These are phyloP conservation scores for Multifurca ochricompacta DNA, from an alignment of 768 basidiomycete species.

Conservation along the genomic window DNA sequence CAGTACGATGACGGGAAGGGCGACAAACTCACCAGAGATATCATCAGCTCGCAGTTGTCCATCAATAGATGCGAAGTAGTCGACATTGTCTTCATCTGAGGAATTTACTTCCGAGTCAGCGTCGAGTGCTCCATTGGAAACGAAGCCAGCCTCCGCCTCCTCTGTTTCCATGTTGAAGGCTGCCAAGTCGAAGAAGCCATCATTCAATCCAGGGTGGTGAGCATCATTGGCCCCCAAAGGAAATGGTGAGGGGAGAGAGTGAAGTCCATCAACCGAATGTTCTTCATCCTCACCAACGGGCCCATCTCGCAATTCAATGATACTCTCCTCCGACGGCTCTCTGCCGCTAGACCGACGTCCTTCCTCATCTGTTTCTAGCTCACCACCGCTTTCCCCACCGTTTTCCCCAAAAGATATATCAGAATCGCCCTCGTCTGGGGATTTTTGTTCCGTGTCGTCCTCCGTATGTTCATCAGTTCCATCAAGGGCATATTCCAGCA, in stretches of 20 bases:
- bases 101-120: conserved; percentile 39
- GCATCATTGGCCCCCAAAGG: conserved; percentile 23
- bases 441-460: conserved; percentile 26
- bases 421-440: conserved; percentile 26
- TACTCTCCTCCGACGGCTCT: conserved; percentile 23
- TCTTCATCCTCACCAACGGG: conserved; percentile 17
- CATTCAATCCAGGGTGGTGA: conserved; percentile 59
- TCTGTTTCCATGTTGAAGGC: conserved; percentile 85
- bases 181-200: conserved; percentile 83
- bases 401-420: conserved; percentile 1
- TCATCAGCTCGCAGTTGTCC: conserved; percentile 23
- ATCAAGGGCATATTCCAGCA: conserved; percentile 58
- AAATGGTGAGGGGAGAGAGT: not conserved
- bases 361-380: conserved; percentile 28
- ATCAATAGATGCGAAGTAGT: conserved; percentile 60
- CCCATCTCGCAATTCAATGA: conserved; percentile 20
- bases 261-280: not conserved
- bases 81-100: conserved; percentile 50
- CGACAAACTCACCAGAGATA: not conserved
- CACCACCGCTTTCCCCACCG: conserved; percentile 20
- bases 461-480: conserved; percentile 32
- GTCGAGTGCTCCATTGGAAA: conserved; percentile 53
- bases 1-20: not conserved
- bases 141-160: conserved; percentile 57
- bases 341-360: conserved; percentile 23